phyloP scores from a whole-genome alignment of 2,329 filamentous ascomycete species.

The Coccinonectria pachysandricola region DNA sequence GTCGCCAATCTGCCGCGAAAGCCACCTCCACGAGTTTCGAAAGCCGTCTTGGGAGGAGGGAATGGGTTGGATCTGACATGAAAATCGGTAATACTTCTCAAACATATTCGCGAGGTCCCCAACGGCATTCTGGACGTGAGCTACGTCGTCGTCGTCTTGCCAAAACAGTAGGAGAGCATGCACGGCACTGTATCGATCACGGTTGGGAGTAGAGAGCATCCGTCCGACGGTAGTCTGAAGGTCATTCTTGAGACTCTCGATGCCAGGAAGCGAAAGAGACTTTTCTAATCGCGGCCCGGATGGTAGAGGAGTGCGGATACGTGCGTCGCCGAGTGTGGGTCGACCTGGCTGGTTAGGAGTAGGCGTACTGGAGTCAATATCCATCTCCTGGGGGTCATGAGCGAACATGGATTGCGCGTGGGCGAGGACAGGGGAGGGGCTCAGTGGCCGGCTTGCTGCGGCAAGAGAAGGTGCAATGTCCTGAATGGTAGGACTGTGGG shows the following conservation, averaged over 20 bases:
- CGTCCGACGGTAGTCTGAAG: constrained; percentile 40
- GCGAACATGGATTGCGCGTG: constrained; percentile 29
- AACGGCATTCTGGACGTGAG: constrained; percentile 30
- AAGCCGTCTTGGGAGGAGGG: constrained; percentile 36
- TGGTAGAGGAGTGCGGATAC: constrained; percentile 45
- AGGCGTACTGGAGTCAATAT: constrained; percentile 33
- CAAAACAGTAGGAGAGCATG: constrained; percentile 45
- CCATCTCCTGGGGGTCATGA: constrained; percentile 44
- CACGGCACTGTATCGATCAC: constrained; percentile 43
- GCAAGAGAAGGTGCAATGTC: constrained; percentile 35
- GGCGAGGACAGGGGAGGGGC: constrained; percentile 30
- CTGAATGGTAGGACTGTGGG: constrained; percentile 40
- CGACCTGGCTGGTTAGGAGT: constrained; percentile 27
- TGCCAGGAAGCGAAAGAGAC: constrained; percentile 36
- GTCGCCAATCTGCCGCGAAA: constrained; percentile 39
- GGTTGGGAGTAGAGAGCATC: constrained; percentile 38
- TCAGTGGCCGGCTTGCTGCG: constrained; percentile 34
- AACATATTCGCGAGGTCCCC: constrained; percentile 41
- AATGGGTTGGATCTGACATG: constrained; percentile 37
- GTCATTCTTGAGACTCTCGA: constrained; percentile 41
- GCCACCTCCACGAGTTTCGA: constrained; percentile 43
- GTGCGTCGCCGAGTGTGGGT: constrained; percentile 34
- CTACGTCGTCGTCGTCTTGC: constrained; percentile 41
- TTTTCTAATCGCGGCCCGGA: constrained; percentile 46
- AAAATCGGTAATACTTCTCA: constrained; percentile 42